Conservation (phyloP, 768 basidiomycete species). For the Rickenella mellea region DNA sequence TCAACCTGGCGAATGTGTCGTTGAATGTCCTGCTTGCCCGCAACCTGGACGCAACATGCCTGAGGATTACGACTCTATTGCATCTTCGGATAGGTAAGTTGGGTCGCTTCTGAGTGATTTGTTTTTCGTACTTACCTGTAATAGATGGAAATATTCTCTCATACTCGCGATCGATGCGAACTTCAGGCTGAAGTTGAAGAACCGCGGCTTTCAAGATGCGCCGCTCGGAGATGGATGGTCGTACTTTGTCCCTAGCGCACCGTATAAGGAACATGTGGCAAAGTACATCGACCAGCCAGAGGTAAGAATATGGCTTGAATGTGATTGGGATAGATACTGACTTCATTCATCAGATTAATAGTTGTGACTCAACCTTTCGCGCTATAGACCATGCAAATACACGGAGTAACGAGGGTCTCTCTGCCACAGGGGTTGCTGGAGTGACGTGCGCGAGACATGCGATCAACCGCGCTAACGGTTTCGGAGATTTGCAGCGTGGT, state of each 20-base stretch:
- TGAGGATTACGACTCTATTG: constrained; percentile 8
- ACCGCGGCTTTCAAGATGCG: constrained; percentile 8
- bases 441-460: constrained; percentile 14
- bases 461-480: constrained; percentile 11
- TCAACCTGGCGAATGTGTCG: constrained; percentile 6
- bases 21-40: constrained; percentile 17
- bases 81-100: constrained; percentile 8
- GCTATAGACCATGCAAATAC: constrained; percentile 10
- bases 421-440: constrained; percentile 10
- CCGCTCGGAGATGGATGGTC: constrained; percentile 16
- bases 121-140: background rate
- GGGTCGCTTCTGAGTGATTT: background rate
- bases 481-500: constrained; percentile 17
- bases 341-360: constrained; percentile 2
- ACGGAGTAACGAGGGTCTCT: constrained; percentile 1
- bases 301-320: constrained; percentile 6
- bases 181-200: constrained; percentile 17
- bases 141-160: constrained; percentile 16
- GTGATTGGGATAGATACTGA: background rate
- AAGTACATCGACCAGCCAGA: constrained; percentile 9
- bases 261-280: constrained; percentile 12
- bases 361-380: constrained; percentile 9
- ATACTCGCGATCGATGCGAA: constrained; percentile 20
- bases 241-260: constrained; percentile 15
- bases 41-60: constrained; percentile 9